Percentiles rank a stretch among this genome's conserved stretches.
phyloP scores from a whole-genome alignment of 352 stramenopile species.

The Plasmopara halstedii region DNA sequence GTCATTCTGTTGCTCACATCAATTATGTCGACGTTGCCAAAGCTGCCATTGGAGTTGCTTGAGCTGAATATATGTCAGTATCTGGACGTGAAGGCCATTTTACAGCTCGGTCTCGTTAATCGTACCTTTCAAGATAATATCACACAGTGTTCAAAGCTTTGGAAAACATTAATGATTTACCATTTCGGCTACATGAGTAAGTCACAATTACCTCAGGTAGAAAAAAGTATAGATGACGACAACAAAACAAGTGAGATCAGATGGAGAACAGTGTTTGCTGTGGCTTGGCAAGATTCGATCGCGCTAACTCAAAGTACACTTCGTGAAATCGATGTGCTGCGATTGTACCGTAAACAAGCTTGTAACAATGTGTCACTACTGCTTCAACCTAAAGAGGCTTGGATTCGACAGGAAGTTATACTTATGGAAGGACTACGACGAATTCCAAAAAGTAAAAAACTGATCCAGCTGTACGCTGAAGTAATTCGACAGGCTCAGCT shows the following conservation, averaged over 20 bases:
- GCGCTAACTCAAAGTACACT: conserved; percentile 14
- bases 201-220: not conserved
- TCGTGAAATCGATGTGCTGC: conserved; percentile 27
- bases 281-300: conserved; percentile 28
- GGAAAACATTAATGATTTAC: conserved; percentile 30
- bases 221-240: conserved; percentile 1
- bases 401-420: conserved; percentile 47
- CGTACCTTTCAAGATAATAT: conserved; percentile 28
- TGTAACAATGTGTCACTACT: not conserved
- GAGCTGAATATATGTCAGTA: conserved; percentile 37
- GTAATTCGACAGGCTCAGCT: conserved; percentile 32
- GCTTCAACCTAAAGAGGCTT: conserved; percentile 25
- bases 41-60: conserved; percentile 30
- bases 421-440: conserved; percentile 50
- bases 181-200: conserved; percentile 39
- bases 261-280: conserved; percentile 44
- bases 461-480: conserved; percentile 47
- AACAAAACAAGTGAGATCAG: conserved; percentile 8
- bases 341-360: conserved; percentile 22
- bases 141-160: conserved; percentile 20
- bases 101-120: conserved; percentile 27
- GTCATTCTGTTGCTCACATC: not conserved
- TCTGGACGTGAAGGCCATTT: conserved; percentile 32
- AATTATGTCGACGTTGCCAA: conserved; percentile 11
- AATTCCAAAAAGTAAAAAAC: conserved; percentile 35